Base-by-base conservation (phyloP, 176 grass and related monocot genomes). In the Zizania latifolia region DNA sequence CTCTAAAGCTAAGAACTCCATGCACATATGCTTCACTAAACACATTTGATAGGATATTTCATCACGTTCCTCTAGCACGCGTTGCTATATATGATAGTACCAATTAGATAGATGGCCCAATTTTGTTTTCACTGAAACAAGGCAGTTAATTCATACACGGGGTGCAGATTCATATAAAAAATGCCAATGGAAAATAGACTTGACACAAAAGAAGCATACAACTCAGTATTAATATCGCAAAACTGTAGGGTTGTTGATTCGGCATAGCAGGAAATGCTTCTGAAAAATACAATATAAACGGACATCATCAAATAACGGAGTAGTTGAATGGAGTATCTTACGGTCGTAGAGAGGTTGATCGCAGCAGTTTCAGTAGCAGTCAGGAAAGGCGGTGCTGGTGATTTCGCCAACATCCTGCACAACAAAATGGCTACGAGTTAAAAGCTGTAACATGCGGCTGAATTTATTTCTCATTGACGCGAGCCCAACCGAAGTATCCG, bases 321-420 rank as follows among this genome's bases (percentile, higher is more conserved):
- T 77, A 57, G 12, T 5, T 41, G 81, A 36, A 59, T 17, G 19
- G 60, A 34, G n/a, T 0, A 51, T 86, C 84, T 88, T 88, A 93
- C 91, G 51, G 77, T 46, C 58, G 78, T 33, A 26, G 62, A 83
- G 61, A 80, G 79, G 69, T 16, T 30, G 6, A 78, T 33, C 21
- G 77, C 39, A 75, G 73, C 46, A 77, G 80, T 15, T 84, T 85
- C 75, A 10, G 74, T 77, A 16, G 79, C 3, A 29, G 75, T 72
- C 45, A 76, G 58, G 27, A 74, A 61, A 70, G 87, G 72, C 31
- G 10, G 66, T 30, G 65, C 11, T 17, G 87, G 27, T 71, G 77
- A 31, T 48, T 72, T 74, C 14, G 55, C 63, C 72, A 83, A 85
- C 81, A 92, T 82, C 44, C 78, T 88, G 72, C 46, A 46, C 8